phyloP scores from a whole-genome alignment of 257 asterid species.

The Craterostigma plantagineum region DNA sequence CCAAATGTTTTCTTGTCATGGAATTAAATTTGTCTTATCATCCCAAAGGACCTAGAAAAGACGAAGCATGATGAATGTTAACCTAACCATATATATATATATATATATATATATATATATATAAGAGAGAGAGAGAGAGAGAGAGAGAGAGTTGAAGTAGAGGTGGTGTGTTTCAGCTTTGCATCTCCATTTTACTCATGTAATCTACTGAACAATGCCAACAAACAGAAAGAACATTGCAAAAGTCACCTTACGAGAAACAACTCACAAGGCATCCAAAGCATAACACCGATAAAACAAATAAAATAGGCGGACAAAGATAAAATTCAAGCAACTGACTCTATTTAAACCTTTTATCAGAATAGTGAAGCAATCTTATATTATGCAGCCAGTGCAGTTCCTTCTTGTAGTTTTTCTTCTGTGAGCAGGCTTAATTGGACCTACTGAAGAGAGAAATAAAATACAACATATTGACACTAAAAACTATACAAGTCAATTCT shows the following conservation, averaged over 20 bases:
- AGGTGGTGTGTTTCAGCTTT: background rate
- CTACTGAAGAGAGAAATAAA: slow-evolving; percentile 26
- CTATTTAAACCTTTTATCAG: slow-evolving; percentile 61
- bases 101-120: too few relatives aligned
- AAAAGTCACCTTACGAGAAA: too few relatives aligned
- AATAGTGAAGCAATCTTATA: slow-evolving; percentile 29
- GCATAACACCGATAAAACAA: background rate
- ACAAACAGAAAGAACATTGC: too few relatives aligned
- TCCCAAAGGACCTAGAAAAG: slow-evolving; percentile 54
- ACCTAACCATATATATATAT: slow-evolving; percentile 10
- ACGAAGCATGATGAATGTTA: slow-evolving; percentile 6
- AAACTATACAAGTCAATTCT: slow-evolving; percentile 1
- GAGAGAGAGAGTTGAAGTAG: background rate
- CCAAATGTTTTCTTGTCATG: slow-evolving; percentile 61
- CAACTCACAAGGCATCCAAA: too few relatives aligned
- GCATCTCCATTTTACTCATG: background rate
- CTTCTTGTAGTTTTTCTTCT: slow-evolving; percentile 21
- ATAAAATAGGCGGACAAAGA: background rate
- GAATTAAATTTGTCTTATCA: slow-evolving; percentile 45
- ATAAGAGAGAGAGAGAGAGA: too few relatives aligned
- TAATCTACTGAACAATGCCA: too few relatives aligned
- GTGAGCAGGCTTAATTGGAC: slow-evolving; percentile 17
- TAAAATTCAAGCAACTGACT: slow-evolving; percentile 1
- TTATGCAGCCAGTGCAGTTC: slow-evolving; percentile 56
- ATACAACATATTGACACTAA: too few relatives aligned